A percentile compares a stretch with the other conserved stretches of the same genome.
Evolutionary conservation across 768 basidiomycete genomes (phyloP).

Genomic region (Trametes elegans): DNA sequence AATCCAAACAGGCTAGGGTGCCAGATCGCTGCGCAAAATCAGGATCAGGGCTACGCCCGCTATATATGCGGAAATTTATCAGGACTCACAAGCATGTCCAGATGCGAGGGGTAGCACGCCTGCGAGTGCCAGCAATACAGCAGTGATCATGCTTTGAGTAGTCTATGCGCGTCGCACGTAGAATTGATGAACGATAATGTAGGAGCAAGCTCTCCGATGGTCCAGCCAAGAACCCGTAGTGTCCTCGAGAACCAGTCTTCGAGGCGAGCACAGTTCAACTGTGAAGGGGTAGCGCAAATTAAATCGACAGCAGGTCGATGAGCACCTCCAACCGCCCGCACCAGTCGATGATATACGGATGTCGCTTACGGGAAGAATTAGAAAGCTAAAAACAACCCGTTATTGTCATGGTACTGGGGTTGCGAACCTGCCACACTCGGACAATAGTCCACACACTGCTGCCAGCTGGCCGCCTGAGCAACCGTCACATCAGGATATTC

Average conservation of each 20-base stretch:
- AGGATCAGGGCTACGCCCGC: too few relatives aligned
- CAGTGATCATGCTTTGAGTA: slow-evolving; percentile 6
- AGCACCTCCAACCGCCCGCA: neutral
- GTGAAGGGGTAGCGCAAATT: neutral
- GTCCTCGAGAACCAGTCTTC: slow-evolving; percentile 14
- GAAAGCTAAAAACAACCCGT: slow-evolving; percentile 2
- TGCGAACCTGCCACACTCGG: neutral
- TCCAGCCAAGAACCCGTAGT: slow-evolving; percentile 3
- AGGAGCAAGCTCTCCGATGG: too few relatives aligned
- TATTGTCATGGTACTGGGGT: slow-evolving; percentile 15
- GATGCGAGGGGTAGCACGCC: slow-evolving; percentile 14
- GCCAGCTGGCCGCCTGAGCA: neutral
- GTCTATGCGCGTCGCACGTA: neutral
- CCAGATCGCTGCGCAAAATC: slow-evolving; percentile 40
- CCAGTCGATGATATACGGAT: slow-evolving; percentile 10
- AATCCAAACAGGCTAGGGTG: slow-evolving; percentile 65
- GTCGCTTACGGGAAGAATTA: slow-evolving; percentile 14
- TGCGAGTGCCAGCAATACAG: slow-evolving; percentile 10
- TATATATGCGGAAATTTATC: neutral
- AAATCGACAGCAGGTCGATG: slow-evolving; percentile 13
- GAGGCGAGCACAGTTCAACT: slow-evolving; percentile 1
- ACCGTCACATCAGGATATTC: neutral
- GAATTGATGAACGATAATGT: too few relatives aligned
- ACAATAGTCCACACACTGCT: slow-evolving; percentile 6
- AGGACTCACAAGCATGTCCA: slow-evolving; percentile 19